These are phyloP conservation scores for Lactifluus echinatus DNA, from an alignment of 768 basidiomycete species.

Conservation along the genomic window DNA sequence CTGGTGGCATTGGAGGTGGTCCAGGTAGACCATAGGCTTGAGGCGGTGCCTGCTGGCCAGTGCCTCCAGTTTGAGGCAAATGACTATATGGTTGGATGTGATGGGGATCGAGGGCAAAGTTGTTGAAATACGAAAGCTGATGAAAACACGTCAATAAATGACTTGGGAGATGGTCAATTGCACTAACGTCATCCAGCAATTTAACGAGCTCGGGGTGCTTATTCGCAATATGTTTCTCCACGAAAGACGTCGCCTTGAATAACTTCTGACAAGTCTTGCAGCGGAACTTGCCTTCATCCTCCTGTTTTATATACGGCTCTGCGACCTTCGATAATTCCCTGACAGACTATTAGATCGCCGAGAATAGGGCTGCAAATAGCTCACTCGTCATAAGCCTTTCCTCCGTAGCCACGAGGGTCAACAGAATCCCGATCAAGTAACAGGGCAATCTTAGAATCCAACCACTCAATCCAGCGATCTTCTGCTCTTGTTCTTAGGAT, in stretches of 20 bases:
- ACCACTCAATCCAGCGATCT: slow-evolving; percentile 81
- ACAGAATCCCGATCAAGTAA: slow-evolving; percentile 70
- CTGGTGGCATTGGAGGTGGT: slow-evolving; percentile 31
- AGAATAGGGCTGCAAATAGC: slow-evolving; percentile 26
- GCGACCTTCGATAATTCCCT: slow-evolving; percentile 79
- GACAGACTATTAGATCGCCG: slow-evolving; percentile 16
- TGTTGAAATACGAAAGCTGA: slow-evolving; percentile 87
- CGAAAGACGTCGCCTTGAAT: slow-evolving; percentile 94
- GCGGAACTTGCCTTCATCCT: slow-evolving; percentile 94
- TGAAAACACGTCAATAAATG: slow-evolving; percentile 19
- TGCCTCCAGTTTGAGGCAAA: slow-evolving; percentile 60
- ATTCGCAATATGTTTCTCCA: slow-evolving; percentile 94
- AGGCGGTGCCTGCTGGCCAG: slow-evolving; percentile 64
- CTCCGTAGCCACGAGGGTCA: slow-evolving; percentile 83
- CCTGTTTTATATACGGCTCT: slow-evolving; percentile 80
- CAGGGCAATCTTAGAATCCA: slow-evolving; percentile 79
- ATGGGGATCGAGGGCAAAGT: slow-evolving; percentile 93
- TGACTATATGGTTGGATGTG: slow-evolving; percentile 81
- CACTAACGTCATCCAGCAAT: slow-evolving; percentile 71
- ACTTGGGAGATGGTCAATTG: slow-evolving; percentile 1
- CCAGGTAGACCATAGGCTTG: slow-evolving; percentile 80
- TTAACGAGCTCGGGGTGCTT: slow-evolving; percentile 87
- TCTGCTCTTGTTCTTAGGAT: slow-evolving; percentile 38
- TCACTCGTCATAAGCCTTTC: slow-evolving; percentile 85
- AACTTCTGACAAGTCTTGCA: slow-evolving; percentile 96